phyloP scores from a whole-genome alignment of 2,329 filamentous ascomycete genomes.

The Botrytis porri region DNA sequence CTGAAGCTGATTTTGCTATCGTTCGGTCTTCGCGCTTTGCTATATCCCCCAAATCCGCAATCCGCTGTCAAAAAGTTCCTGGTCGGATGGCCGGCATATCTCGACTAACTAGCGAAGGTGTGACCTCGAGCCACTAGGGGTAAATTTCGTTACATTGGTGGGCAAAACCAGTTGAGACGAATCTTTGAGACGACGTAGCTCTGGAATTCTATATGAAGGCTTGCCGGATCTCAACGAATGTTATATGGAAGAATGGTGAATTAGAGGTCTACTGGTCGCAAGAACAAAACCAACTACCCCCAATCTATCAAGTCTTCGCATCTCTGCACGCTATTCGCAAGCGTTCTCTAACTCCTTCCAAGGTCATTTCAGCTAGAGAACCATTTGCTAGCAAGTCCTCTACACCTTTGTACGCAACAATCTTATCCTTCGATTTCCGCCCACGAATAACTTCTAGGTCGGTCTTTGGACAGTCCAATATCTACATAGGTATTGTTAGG shows the following conservation, averaged over 20 bases:
- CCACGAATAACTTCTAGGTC: conserved; percentile 61
- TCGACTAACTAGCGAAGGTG: neutral
- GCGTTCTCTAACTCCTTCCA: conserved; percentile 30
- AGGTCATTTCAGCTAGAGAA: conserved; percentile 32
- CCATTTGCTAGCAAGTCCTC: conserved; percentile 36
- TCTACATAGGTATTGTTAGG: conserved; percentile 39
- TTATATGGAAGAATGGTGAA: neutral
- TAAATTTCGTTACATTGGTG: neutral
- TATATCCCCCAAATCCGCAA: neutral
- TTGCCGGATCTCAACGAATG: neutral
- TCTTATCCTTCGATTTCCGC: conserved; percentile 63
- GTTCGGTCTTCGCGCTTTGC: neutral
- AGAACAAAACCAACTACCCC: neutral
- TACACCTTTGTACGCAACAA: conserved; percentile 42
- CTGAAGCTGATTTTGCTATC: neutral
- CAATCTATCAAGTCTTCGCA: conserved; percentile 22
- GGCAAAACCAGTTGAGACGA: neutral
- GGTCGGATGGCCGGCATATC: neutral
- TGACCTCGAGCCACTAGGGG: neutral
- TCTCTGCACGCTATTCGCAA: conserved; percentile 23
- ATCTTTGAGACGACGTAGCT: neutral
- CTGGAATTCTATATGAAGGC: neutral
- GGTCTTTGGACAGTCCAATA: conserved; percentile 60
- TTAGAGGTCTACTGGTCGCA: neutral
- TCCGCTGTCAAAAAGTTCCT: neutral